Evolutionary conservation across 805 yeast genomes (phyloP).

Genomic region (Myxozyma vanderwaltii): DNA sequence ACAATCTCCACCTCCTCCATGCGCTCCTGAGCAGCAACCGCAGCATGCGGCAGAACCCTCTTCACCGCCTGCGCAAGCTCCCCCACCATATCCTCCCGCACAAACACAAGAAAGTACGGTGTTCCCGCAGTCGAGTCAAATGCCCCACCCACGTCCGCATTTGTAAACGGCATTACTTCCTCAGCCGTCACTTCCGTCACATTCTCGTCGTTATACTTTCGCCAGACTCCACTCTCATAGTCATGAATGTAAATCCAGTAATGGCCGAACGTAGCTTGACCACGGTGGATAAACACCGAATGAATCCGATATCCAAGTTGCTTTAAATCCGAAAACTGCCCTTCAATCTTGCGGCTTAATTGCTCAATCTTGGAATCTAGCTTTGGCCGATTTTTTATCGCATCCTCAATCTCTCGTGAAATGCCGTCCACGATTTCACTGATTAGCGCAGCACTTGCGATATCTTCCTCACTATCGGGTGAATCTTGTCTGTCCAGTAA

Average conservation of each 20-base stretch:
- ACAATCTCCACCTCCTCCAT: neutral
- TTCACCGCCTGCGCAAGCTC: conserved; percentile 26
- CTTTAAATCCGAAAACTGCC: conserved; percentile 63
- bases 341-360: conserved; percentile 54
- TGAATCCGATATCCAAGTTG: conserved; percentile 77
- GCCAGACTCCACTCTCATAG: conserved; percentile 62
- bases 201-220: conserved; percentile 93
- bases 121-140: conserved; percentile 62
- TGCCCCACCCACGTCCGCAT: conserved; percentile 42
- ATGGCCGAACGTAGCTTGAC: conserved; percentile 95
- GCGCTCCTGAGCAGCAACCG: neutral
- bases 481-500: neutral
- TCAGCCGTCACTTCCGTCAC: conserved; percentile 73
- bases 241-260: conserved; percentile 95
- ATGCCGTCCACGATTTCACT: conserved; percentile 7
- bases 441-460: conserved; percentile 1
- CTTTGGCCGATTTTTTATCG: conserved; percentile 36
- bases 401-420: conserved; percentile 24
- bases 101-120: conserved; percentile 88
- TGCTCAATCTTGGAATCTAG: conserved; percentile 49
- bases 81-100: conserved; percentile 53
- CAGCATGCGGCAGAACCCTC: neutral
- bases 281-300: conserved; percentile 92
- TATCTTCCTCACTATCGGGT: neutral
- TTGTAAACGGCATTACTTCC: conserved; percentile 53